Base-by-base conservation (phyloP, 805 yeast species). In the Metschnikowia drakensbergensis region DNA sequence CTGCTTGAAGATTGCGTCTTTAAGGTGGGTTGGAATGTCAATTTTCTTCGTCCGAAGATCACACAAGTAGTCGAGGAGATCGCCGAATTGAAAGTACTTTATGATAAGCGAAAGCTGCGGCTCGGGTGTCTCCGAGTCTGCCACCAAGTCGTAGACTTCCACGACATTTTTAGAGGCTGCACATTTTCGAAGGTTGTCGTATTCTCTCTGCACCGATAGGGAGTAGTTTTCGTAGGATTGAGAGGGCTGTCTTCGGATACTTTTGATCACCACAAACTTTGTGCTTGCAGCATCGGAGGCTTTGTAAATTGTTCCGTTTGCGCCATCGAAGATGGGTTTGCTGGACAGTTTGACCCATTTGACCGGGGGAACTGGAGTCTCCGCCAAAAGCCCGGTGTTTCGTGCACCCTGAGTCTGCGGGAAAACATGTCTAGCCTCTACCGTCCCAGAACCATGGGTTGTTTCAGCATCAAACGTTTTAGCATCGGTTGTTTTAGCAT, bases 71-170 rank as follows among this genome's bases (percentile, higher is more conserved):
- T 71, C 72, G 43, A 79, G 57, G 27, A 80, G 62, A 56, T 80
- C 84, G 3, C 83, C 82, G 52, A 71, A 56, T 26, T 66, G 60
- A 58, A 70, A 77, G 57, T 60, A 76, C 10, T 77, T 77, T 26
- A 72, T 48, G 8, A 77, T 59, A 4, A 79, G 53, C 9, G 75
- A 68, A 30, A 69, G 57, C 42, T 54, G 60, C 2, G 45, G 45
- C 26, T 42, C 45, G 8, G 37, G 30, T 1, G 26, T 6, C n/a
- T 47, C 58, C 2, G 54, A 33, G 17, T 50, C 50, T 27, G 47
- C 45, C 3, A 62, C 60, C 13, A 72, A 30, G 45, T 65, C 71
- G 11, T 60, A 39, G 2, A 68, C 61, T 7, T 56, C 54, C 7
- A 67, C 64, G 4, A 71, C 58, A 42, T 69, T 59, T 28, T 60